phyloP scores from a whole-genome alignment of 2,329 filamentous ascomycete species.

The Epichloe amarillans region DNA sequence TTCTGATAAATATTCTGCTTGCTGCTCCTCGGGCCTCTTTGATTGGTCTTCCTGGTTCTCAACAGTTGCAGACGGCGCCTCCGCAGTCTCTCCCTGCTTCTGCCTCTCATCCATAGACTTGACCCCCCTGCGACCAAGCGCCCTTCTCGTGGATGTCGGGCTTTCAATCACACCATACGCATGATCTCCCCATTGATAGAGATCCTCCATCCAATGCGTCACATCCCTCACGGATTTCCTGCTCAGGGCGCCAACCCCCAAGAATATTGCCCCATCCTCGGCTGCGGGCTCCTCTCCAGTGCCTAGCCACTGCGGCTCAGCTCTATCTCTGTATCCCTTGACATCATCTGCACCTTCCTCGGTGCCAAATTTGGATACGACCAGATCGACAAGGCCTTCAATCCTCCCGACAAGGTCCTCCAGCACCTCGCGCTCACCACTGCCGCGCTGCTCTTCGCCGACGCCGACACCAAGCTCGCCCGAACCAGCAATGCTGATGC shows the following conservation, averaged over 20 bases:
- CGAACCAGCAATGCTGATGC: constrained; percentile 76
- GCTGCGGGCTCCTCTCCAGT: constrained; percentile 51
- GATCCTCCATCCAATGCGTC: constrained; percentile 75
- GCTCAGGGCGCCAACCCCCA: constrained; percentile 63
- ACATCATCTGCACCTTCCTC: constrained; percentile 17
- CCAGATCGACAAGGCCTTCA: constrained; percentile 73
- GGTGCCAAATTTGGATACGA: constrained; percentile 76
- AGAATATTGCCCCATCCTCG: constrained; percentile 76
- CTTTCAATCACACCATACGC: constrained; percentile 78
- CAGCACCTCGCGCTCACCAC: constrained; percentile 82
- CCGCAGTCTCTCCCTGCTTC: background rate
- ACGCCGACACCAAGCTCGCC: constrained; percentile 90
- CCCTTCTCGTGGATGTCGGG: constrained; percentile 50
- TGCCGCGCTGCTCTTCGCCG: constrained; percentile 88
- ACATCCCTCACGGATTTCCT: constrained; percentile 58
- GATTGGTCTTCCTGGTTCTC: background rate
- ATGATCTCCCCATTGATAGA: constrained; percentile 71
- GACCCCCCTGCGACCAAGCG: constrained; percentile 19
- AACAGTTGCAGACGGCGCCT: background rate
- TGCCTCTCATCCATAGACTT: constrained; percentile 5
- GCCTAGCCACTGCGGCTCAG: constrained; percentile 52
- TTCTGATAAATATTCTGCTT: background rate
- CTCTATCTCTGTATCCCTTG: constrained; percentile 9
- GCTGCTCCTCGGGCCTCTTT: background rate
- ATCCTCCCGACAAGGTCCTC: constrained; percentile 73